phyloP scores from a whole-genome alignment of 169 alveolate species.

The Eimeria acervulina region DNA sequence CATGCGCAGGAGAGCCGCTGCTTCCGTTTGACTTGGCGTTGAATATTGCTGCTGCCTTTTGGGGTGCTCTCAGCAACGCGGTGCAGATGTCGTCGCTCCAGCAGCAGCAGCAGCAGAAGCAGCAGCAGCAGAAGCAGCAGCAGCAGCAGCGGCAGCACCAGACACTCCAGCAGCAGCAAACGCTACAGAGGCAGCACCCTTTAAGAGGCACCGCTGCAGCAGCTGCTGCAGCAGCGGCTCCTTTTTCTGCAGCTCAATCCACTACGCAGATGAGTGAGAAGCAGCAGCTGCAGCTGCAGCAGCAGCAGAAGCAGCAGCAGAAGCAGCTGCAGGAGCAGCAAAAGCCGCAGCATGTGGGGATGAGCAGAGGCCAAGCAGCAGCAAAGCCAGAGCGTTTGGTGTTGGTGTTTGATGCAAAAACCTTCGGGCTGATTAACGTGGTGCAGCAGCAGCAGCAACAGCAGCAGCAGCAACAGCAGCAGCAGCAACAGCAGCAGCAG shows the following conservation, averaged over 20 bases:
- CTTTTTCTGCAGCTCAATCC: neutral
- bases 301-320: slow-evolving; percentile 30
- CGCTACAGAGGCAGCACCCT: neutral
- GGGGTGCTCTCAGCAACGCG: slow-evolving; percentile 50
- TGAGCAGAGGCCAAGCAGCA: neutral
- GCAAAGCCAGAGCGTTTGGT: neutral
- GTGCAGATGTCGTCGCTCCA: neutral
- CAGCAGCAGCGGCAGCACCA: neutral
- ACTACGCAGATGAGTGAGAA: neutral
- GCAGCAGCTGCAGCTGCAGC: neutral
- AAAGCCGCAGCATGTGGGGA: neutral
- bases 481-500: slow-evolving; percentile 36
- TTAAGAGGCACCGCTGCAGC: neutral
- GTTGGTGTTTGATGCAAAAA: neutral
- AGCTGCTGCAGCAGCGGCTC: slow-evolving; percentile 22
- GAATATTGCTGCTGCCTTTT: slow-evolving; percentile 47
- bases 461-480: slow-evolving; percentile 39
- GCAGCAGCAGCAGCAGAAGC: slow-evolving; percentile 47
- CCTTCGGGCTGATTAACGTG: neutral
- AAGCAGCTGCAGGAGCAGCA: slow-evolving; percentile 29
- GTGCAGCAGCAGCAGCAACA: slow-evolving; percentile 19
- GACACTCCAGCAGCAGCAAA: neutral
- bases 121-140: neutral
- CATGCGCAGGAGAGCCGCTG: slow-evolving; percentile 52
- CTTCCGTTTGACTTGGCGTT: slow-evolving; percentile 29